Evolutionary conservation across 2,329 filamentous ascomycete species (phyloP).

Genomic region (Xylariaceae sp.): DNA sequence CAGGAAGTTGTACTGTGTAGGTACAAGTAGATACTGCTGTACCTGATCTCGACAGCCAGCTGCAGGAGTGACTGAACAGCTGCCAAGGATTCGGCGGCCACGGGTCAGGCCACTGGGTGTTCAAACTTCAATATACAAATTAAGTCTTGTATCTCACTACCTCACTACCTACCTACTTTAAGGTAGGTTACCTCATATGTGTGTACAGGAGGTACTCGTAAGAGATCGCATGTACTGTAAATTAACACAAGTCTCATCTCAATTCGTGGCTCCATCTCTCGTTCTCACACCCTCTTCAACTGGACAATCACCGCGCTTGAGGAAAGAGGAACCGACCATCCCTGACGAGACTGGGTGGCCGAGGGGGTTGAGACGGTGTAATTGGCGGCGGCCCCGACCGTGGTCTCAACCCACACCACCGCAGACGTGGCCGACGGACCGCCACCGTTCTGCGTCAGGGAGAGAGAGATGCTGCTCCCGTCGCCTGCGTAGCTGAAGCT

Average conservation of each 20-base stretch:
- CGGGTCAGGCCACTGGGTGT: no score
- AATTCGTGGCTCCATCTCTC: not conserved
- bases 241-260: not conserved
- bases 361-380: constrained; percentile 23
- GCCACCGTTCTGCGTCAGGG: constrained; percentile 28
- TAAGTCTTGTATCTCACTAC: no score
- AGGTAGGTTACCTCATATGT: no score
- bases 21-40: no score
- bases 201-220: no score
- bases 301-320: constrained; percentile 21
- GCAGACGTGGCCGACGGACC: constrained; percentile 26
- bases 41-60: no score
- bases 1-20: no score
- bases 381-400: constrained; percentile 16
- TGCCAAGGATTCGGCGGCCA: no score
- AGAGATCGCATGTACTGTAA: no score
- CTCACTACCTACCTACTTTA: no score
- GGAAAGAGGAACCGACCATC: constrained; percentile 27
- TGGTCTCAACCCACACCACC: constrained; percentile 34
- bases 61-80: no score
- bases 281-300: constrained; percentile 10
- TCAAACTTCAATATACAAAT: no score
- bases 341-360: constrained; percentile 21
- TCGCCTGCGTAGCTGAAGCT: constrained; percentile 31
- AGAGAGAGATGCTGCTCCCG: constrained; percentile 24